Base-by-base conservation (phyloP, 116 monocot genomes). In the Zostera marina region DNA sequence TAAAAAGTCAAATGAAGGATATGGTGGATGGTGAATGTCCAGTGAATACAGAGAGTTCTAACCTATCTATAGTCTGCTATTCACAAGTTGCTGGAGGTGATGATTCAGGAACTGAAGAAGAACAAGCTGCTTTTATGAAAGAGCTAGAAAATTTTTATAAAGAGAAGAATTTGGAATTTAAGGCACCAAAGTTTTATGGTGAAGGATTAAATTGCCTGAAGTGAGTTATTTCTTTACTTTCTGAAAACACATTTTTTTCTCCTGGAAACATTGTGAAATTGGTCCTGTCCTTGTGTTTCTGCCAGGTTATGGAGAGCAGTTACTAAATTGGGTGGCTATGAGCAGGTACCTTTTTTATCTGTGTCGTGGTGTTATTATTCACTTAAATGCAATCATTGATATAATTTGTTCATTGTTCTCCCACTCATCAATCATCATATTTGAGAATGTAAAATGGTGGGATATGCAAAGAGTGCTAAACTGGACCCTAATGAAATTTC, bases 151-250 rank as follows among this genome's bases (percentile, higher is more conserved):
- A 52, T 49, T 96, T 96, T 54, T 66, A 76, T 55, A 80, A 53
- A 74, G 96, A 82, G 60, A 88, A 56, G 63, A 80, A 65, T 47
- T 45, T 88, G 76, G 96, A 96, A 42, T 96, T 89, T 72, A 96
- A 96, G 64, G 80, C 89, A 4, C 96, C 85, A 0, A 96, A 82
- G 62, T 96, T 96, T 47, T 96, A 96, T 68, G 89, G 96, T 3
- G 82, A 82, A 74, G 80, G 75, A 14, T 63, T 96, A 53, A 96
- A 96, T 78, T 96, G 88, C 56, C 72, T 96, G 16, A 96, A 96
- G 89, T 96, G 60, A 74, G 85, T 41, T 38, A 24, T 41, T 6
- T 9, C 40, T 56, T 39, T 56, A 16, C 48, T 19, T 48, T 5
- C 7, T 1, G 6, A n/a, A 48, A 48, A n/a, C 0, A 5, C 2